Base-by-base conservation (phyloP, 345 rosid species). In the Heritiera littoralis region DNA sequence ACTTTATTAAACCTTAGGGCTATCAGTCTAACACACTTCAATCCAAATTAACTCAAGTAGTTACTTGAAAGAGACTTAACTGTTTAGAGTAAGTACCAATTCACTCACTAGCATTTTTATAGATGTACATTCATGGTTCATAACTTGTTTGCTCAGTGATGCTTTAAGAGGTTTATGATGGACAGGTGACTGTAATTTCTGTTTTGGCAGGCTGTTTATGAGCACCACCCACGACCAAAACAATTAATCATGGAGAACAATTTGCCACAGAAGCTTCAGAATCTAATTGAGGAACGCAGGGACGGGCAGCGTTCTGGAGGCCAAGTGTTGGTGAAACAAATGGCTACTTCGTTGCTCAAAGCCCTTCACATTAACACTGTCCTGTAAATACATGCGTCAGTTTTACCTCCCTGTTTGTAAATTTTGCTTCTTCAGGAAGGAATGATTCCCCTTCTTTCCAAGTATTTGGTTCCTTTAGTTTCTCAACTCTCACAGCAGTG, bases 191-290 rank as follows among this genome's bases (percentile, higher is more conserved):
- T 18, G 4, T 77, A 8, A 32, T 30, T n/a, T 46, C 43, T 18
- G 18, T 77, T 49, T 10, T 77, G 61, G 64, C 85, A 96, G 99
- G 93, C 98, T 69, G 99, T 96, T 17, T 96, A 96, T 61, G 99
- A 96, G 94, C 99, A 94, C 82, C 99, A 96, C 80, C 99, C 99
- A 6, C 89, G 92, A 54, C 99, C 99, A 28, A 96, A 96, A 79
- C 98, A 96, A 76, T 83, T 96, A 89, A 96, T 96, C 5, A 95
- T 96, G 78, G 99, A 96, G 92, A 96, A 94, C 66, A 92, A 94
- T 80, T 89, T 96, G 18, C 98, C 98, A 11, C 92, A 86, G 64
- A 92, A 94, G 75, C 93, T 96, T 78, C 86, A 90, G 84, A 92
- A 89, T 83, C 86, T 96, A 68, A 96, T 96, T 0, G 99, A 92